Evolutionary conservation across 108 stramenopile genomes (phyloP), one percentile per base, ranked within the genome.

Genomic region (Aurantiochytrium sp.): DNA sequence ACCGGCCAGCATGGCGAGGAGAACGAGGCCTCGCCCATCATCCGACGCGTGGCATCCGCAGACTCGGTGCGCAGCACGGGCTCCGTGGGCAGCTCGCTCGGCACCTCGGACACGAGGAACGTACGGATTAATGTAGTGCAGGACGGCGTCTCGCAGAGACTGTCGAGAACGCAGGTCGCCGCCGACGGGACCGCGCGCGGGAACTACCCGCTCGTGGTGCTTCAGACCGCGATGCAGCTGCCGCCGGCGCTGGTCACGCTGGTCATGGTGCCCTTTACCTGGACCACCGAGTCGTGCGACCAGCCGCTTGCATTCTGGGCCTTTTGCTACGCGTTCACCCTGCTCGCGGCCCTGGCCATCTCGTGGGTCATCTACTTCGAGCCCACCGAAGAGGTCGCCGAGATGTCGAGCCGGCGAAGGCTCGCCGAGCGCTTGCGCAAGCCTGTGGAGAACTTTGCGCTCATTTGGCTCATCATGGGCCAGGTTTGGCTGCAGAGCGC

Each of bases 381-480:
- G 73, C 73, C 73, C 12, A 81, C 73, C 45, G 73, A 81, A 42
- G 73, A 27, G 17, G 24, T 81, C 21, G 36, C 39, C 6, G 73
- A 81, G 17, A 81, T 81, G 73, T 81, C 73, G 24, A 6, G 73
- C 45, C 45, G 12, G 4, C 12, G 73, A 3, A 22, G 73, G 12
- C 6, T 81, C 6, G 73, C 73, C 39, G 73, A 81, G 24, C 32
- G 19, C 39, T 6, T 81, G 6, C 52, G 88, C 30, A 90, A 89
- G 4, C 52, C 88, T 0, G 27, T 92, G 22, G 92, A 92, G 5
- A 90, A 52, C 3, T 52, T 91, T 4, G 91, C 90, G 10, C 89
- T 92, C 15, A 55, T 89, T 24, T 92, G 92, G 92, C 91, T 92
- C 90, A 89, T 92, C 32, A 68, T 92, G 86, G 92, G 92, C 2